These are phyloP conservation scores for Gossypium sturtianum DNA, from an alignment of 345 rosid genomes.

Conservation along the genomic window DNA sequence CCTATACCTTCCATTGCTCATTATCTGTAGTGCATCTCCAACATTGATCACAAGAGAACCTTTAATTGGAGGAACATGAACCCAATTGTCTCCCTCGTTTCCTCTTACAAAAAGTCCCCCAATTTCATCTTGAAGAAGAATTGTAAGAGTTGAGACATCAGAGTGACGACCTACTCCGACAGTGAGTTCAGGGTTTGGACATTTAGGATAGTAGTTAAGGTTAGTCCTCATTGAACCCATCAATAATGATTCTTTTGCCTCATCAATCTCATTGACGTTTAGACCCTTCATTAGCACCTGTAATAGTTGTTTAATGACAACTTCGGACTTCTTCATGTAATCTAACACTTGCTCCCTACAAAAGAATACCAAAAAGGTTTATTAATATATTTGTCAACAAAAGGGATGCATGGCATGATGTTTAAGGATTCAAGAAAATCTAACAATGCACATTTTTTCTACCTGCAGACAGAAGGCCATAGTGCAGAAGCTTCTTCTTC, in stretches of 20 bases:
- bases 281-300: slow-evolving; percentile 17
- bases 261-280: slow-evolving; percentile 5
- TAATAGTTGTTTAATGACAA: slow-evolving; percentile 10
- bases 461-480: slow-evolving; percentile 24
- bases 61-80: slow-evolving; percentile 23
- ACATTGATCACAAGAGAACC: slow-evolving; percentile 27
- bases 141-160: slow-evolving; percentile 19
- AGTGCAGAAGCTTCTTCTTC: slow-evolving; percentile 8
- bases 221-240: neutral
- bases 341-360: slow-evolving; percentile 5
- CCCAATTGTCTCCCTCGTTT: slow-evolving; percentile 13
- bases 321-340: slow-evolving; percentile 13
- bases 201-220: slow-evolving; percentile 22
- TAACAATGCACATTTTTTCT: neutral
- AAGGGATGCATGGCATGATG: neutral
- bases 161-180: slow-evolving; percentile 20
- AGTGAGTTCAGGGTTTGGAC: slow-evolving; percentile 22
- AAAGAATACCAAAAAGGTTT: neutral
- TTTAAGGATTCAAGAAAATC: neutral
- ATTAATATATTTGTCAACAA: neutral
- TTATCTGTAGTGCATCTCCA: slow-evolving; percentile 21
- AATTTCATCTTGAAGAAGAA: slow-evolving; percentile 19
- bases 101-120: slow-evolving; percentile 20
- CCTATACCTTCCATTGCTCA: slow-evolving; percentile 24
- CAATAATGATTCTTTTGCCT: neutral